Base-by-base conservation (phyloP, 768 basidiomycete species). In the Termitomyces sp. region DNA sequence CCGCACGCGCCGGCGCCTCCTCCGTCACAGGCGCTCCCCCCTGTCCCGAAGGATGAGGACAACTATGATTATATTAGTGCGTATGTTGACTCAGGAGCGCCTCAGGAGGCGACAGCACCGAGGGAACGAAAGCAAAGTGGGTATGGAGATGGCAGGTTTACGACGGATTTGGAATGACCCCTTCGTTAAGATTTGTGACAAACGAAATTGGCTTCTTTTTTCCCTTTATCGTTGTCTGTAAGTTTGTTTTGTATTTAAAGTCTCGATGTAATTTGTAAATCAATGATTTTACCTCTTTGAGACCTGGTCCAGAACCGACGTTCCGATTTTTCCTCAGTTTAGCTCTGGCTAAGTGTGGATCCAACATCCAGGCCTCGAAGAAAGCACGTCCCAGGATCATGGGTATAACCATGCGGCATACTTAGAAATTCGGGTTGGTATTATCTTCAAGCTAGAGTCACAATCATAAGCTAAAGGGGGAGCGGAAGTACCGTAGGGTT, bases 21-120 rank as follows among this genome's bases (percentile, higher is more conserved):
- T 35, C 62, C 57, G 51, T 57, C 54, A 32, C 61, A 59, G 44
- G 53, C 53, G 24, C 48, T 52, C 2, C 59, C 55, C 16, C 63
- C 63, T 38, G 30, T 62, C 5, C 60, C 65, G 13, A 59, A 28
- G 24, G 76, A 72, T 0, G 76, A 73, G 0, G 80, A 82, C 6
- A 79, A 79, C 3, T 84, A 80, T 62, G 85, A 86, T 65, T 84
- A 86, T 59, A 75, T 84, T 48, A 74, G 76, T 47, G 84, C 81
- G 28, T 87, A 88, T 69, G 71, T 67, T 64, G 67, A 72, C 49
- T 59, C 60, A 20, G 62, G 55, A 48, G 35, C 35, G 33, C 58
- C 41, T 24, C 41, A 35, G 38, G 56, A 22, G 49, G 16, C 36
- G 28, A 16, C 47, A 28, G 24, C 6, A 20, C 55, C 43, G n/a